Evolutionary conservation across 2,329 filamentous ascomycete species (phyloP).

Genomic region (Coniochaeta sp.): DNA sequence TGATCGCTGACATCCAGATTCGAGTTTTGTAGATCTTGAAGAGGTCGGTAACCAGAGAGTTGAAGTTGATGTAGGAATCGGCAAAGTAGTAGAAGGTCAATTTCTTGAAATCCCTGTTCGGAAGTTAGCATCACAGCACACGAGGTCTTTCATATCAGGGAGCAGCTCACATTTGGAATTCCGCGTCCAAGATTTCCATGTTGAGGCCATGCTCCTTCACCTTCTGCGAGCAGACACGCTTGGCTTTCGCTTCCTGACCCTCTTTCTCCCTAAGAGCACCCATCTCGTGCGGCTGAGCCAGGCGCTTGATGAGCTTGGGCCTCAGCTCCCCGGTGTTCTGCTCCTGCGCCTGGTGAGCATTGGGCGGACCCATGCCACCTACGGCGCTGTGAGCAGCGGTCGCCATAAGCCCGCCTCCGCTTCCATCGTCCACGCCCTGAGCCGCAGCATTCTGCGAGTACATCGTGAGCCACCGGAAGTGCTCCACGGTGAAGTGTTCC

Average conservation of each 20-base stretch:
- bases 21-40: conserved; percentile 99
- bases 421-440: conserved; percentile 53
- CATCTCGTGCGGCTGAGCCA: conserved; percentile 88
- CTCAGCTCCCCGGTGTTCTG: conserved; percentile 70
- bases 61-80: conserved; percentile 98
- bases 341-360: conserved; percentile 66
- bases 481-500: conserved; percentile 86
- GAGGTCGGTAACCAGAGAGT: conserved; percentile 89
- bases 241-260: conserved; percentile 94
- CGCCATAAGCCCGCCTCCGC: conserved; percentile 55
- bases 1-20: conserved; percentile 99
- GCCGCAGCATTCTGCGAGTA: conserved; percentile 75
- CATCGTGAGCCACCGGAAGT: conserved; percentile 99
- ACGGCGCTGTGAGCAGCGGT: conserved; percentile 62
- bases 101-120: conserved; percentile 89
- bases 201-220: conserved; percentile 89
- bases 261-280: conserved; percentile 88
- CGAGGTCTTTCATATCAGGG: neutral
- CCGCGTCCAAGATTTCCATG: conserved; percentile 98
- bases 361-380: conserved; percentile 71
- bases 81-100: conserved; percentile 99
- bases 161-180: conserved; percentile 89
- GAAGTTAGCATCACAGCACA: conserved; percentile 4
- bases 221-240: conserved; percentile 93
- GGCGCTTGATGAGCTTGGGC: conserved; percentile 92